Evolutionary conservation across 345 rosid genomes (phyloP), one percentile per base, ranked within the genome.

Genomic region (Cardiospermum halicacabum): DNA sequence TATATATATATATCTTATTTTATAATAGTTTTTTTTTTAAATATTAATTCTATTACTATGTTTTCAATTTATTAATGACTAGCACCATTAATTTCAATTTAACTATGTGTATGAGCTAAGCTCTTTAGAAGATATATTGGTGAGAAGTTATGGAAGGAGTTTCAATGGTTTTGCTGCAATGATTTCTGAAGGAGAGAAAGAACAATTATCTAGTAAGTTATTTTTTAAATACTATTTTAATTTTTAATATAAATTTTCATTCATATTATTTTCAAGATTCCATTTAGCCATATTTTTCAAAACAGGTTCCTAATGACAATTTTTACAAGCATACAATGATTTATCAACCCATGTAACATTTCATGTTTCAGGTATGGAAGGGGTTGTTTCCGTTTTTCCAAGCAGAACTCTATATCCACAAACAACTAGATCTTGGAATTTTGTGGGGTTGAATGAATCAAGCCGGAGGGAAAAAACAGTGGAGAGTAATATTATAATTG

Each of bases 381-480:
- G 27, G 36, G 77, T 74, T 9, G 71, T 72, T 0, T 82, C 86
- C 0, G 81, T 82, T 15, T 76, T 78, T 49, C 84, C 76, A 0
- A 80, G 72, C 42, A 54, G 1, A 53, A 58, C 26, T 22, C 27
- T 53, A 2, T 63, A 77, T 6, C 72, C 67, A 25, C 79, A 69
- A 10, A 80, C 84, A 0, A 80, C 87, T 28, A 69, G 77, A 65
- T 83, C 84, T 1, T 83, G 84, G 84, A 75, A 75, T 51, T 80
- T 80, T 58, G 11, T 80, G 50, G 84, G 87, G 16, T 62, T 21
- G n/a, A n/a, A n/a, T n/a, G n/a, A n/a, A n/a, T n/a, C n/a, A n/a
- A 77, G 11, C 16, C 53, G 56, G 42, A 69, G 69, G 7, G 58
- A 26, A 3, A 19, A 6, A 0, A 34, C 0, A 26, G 34, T 0